phyloP scores from a whole-genome alignment of 1,139 yeast species.

The Taphrina confusa region DNA sequence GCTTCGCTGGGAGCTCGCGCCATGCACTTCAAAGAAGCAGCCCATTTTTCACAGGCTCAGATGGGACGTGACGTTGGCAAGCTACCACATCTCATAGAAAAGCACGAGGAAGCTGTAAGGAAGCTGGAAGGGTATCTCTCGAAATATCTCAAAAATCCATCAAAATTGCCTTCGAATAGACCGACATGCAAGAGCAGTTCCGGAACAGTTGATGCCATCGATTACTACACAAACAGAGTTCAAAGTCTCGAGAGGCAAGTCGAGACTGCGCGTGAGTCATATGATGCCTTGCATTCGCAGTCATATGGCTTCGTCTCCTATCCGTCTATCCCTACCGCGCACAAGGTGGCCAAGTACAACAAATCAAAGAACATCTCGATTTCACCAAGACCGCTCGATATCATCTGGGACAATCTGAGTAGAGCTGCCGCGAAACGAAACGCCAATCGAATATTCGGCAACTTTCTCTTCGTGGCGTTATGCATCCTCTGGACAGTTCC shows the following conservation, averaged over 20 bases:
- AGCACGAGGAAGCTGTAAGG: constrained; percentile 43
- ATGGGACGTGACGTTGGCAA: constrained; percentile 46
- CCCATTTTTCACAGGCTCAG: constrained; percentile 44
- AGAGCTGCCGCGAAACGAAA: constrained; percentile 44
- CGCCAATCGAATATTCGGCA: constrained; percentile 47
- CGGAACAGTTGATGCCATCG: constrained; percentile 45
- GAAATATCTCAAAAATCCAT: constrained; percentile 45
- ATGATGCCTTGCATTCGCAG: constrained; percentile 42
- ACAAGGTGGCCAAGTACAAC: constrained; percentile 34
- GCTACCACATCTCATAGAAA: constrained; percentile 43
- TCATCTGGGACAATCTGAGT: constrained; percentile 49
- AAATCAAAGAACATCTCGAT: constrained; percentile 37
- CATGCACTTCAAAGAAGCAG: constrained; percentile 37
- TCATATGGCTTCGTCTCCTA: constrained; percentile 50
- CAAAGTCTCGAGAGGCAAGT: constrained; percentile 44
- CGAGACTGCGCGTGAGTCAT: constrained; percentile 41
- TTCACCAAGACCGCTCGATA: constrained; percentile 49
- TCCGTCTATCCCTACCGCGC: constrained; percentile 40
- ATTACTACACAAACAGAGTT: constrained; percentile 42
- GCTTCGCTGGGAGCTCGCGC: constrained; percentile 43
- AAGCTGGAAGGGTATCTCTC: constrained; percentile 46
- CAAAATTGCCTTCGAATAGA: constrained; percentile 36
- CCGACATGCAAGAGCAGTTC: constrained; percentile 36
- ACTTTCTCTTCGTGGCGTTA: constrained; percentile 44
- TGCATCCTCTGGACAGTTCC: constrained; percentile 50